These are phyloP conservation scores for Alternaria triticina DNA, from an alignment of 2,329 filamentous ascomycete genomes.

Conservation along the genomic window DNA sequence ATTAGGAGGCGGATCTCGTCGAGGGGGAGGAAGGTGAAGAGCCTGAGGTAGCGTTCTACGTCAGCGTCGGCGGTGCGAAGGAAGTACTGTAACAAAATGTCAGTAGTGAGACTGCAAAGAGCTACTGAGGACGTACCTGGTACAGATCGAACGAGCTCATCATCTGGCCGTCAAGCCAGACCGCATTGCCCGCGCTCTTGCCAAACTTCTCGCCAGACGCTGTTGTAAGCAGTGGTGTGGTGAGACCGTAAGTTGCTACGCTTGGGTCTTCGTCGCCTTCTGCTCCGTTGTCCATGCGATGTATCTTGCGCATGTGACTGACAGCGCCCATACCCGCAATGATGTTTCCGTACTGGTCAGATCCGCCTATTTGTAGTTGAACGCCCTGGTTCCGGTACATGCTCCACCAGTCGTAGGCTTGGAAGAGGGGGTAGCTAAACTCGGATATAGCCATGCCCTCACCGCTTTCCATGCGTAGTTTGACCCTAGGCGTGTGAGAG, in stretches of 20 bases:
- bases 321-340: constrained; percentile 86
- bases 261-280: constrained; percentile 44
- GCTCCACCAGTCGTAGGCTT: constrained; percentile 96
- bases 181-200: constrained; percentile 90
- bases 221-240: constrained; percentile 87
- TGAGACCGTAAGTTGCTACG: constrained; percentile 76
- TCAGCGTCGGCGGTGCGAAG: constrained; percentile 81
- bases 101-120: background rate
- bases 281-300: constrained; percentile 14
- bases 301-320: constrained; percentile 68
- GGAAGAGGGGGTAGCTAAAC: constrained; percentile 90
- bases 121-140: constrained; percentile 55
- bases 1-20: constrained; percentile 72
- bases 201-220: constrained; percentile 88
- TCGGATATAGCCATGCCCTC: constrained; percentile 95
- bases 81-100: constrained; percentile 68
- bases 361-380: constrained; percentile 90
- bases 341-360: constrained; percentile 97
- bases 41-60: constrained; percentile 79
- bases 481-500: constrained; percentile 63
- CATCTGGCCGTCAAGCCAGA: constrained; percentile 87
- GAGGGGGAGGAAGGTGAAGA: constrained; percentile 87
- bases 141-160: constrained; percentile 88
- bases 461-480: constrained; percentile 79
- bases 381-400: constrained; percentile 73